Evolutionary conservation across 2,329 filamentous ascomycete genomes (phyloP).

Genomic region (Ceratocystis destructans): DNA sequence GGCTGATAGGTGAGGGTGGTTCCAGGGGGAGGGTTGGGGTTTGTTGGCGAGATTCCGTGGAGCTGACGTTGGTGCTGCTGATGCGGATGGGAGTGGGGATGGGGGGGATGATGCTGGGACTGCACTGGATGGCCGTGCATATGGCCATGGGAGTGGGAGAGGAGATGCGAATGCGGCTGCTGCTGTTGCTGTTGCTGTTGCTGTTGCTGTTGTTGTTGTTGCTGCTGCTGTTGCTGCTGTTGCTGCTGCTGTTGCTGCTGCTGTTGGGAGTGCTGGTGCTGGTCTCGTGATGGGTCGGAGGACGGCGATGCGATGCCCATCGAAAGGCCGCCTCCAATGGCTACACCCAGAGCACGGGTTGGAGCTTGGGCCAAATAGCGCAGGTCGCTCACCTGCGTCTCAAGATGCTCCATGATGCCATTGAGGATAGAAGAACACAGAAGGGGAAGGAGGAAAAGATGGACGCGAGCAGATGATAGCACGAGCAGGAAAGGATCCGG

Average conservation of each 20-base stretch:
- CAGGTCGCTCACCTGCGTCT: constrained; percentile 41
- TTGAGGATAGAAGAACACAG: constrained; percentile 10
- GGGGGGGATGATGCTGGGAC: background rate
- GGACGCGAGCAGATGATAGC: background rate
- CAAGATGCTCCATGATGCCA: constrained; percentile 38
- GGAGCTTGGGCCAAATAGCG: constrained; percentile 35
- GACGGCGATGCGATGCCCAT: constrained; percentile 24
- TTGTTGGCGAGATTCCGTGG: constrained; percentile 5
- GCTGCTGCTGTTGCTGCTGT: constrained; percentile 19
- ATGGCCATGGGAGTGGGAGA: constrained; percentile 6
- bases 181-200: constrained; percentile 13
- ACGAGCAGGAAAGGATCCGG: background rate
- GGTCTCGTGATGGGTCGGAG: constrained; percentile 39
- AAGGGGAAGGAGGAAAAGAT: background rate
- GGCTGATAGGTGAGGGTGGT: constrained; percentile 1
- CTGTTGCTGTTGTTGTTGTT: constrained; percentile 26
- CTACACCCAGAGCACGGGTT: constrained; percentile 25
- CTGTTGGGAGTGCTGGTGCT: constrained; percentile 2
- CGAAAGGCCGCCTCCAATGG: constrained; percentile 14
- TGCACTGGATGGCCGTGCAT: constrained; percentile 8
- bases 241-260: constrained; percentile 22
- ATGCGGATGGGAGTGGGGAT: constrained; percentile 9
- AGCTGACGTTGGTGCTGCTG: constrained; percentile 11
- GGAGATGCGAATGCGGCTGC: background rate
- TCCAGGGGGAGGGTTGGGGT: background rate